phyloP scores from a whole-genome alignment of 805 yeast genomes.

The Naumovozyma dairenensis region DNA sequence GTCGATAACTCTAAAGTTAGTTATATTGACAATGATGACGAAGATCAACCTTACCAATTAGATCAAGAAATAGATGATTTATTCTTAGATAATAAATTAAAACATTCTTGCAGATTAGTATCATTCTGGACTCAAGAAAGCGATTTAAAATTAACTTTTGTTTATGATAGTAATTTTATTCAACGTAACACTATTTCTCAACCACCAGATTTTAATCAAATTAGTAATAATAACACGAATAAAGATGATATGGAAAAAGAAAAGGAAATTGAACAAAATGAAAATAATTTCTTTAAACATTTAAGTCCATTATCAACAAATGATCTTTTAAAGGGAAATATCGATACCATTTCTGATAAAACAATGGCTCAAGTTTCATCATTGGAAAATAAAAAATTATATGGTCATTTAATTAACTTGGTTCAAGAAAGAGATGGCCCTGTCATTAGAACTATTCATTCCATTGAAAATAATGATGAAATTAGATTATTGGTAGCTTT shows the following conservation, averaged over 20 bases:
- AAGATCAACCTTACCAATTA: conserved; percentile 37
- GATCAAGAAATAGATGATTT: conserved; percentile 74
- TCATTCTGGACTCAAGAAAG: conserved; percentile 37
- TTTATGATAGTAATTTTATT: conserved; percentile 58
- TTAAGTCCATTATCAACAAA: conserved; percentile 7
- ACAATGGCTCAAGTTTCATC: conserved; percentile 73
- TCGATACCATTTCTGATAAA: conserved; percentile 64
- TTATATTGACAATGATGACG: too few species aligned
- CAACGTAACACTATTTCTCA: too few species aligned
- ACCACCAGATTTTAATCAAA: too few species aligned
- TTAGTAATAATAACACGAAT: too few species aligned
- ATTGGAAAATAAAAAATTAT: conserved; percentile 65
- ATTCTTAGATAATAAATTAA: conserved; percentile 52
- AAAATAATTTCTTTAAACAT: too few species aligned
- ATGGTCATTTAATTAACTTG: conserved; percentile 59
- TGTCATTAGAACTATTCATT: conserved; percentile 69
- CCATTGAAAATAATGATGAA: conserved; percentile 71
- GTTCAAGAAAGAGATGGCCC: conserved; percentile 81
- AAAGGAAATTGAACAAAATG: background rate
- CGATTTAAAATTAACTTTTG: conserved; percentile 40
- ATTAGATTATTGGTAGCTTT: conserved; percentile 83
- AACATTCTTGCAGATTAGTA: conserved; percentile 70
- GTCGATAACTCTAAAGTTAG: too few species aligned
- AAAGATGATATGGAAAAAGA: background rate
- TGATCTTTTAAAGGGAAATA: conserved; percentile 32